Evolutionary conservation across 352 stramenopile genomes (phyloP), one percentile per base, ranked within the genome.

Genomic region (Globisporangium perplexum): DNA sequence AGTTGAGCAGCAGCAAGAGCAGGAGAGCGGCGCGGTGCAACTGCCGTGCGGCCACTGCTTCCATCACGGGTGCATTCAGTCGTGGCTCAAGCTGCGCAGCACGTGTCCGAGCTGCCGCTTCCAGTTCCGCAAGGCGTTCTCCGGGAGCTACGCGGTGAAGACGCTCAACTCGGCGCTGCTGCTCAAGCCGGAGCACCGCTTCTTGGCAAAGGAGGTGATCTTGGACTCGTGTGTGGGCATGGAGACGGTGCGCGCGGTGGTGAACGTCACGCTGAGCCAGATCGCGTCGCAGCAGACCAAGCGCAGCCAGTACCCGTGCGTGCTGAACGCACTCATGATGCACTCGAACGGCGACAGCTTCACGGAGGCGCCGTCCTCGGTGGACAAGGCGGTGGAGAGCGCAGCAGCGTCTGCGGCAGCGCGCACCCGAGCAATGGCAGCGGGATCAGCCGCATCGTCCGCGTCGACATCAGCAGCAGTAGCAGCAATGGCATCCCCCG

Each of bases 91-190:
- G 55, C 89, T 95, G 52, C 88, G 97, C 57, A 83, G 74, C 47
- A 95, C 88, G 50, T 98, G 96, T 65, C 94, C 93, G 7, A 95
- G 93, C 24, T 98, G 96, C 62, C 95, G 96, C 50, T 86, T 93
- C 60, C 89, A 97, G 70, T 86, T 98, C 55, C 79, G 69, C 47
- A 90, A 88, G 64, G 79, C 81, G 41, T 88, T 93, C 51, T 81
- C 69, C 0, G 82, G 82, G 35, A 86, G 77, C 65, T 92, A 89
- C 56, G 82, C 79, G 15, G 75, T 93, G 43, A 81, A 79, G 20
- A 88, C 74, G 47, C 71, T 93, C 51, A 93, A 90, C 66, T 90
- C 82, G 53, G 77, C 82, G 46, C 66, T 90, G 44, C 60, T 89
- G 23, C 72, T 90, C 17, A 74, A 83, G 62, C 66, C 74, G 28